A percentile compares a stretch with the other conserved stretches of the same genome.
Evolutionary conservation across 2,329 filamentous ascomycete species (phyloP).

Genomic region (Tolypocladium guangdongense): DNA sequence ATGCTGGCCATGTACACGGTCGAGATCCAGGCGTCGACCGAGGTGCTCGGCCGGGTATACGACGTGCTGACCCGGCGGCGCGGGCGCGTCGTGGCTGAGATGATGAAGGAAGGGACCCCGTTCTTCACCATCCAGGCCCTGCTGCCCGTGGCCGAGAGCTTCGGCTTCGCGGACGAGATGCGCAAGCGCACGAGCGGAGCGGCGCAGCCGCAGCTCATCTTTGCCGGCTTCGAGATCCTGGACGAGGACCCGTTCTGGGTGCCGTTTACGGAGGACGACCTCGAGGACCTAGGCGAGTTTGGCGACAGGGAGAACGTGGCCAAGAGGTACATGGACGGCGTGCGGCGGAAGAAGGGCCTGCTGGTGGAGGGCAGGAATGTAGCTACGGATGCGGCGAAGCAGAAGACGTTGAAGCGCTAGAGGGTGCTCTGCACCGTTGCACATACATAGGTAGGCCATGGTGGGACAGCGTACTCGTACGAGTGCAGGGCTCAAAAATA

Average conservation of each 20-base stretch:
- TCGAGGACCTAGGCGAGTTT: slow-evolving; percentile 90
- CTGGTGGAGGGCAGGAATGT: slow-evolving; percentile 68
- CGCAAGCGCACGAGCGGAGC: slow-evolving; percentile 85
- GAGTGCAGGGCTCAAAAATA: too few relatives aligned
- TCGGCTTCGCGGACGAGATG: slow-evolving; percentile 95
- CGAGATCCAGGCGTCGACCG: slow-evolving; percentile 92
- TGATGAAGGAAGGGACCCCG: slow-evolving; percentile 87
- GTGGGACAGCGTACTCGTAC: too few relatives aligned
- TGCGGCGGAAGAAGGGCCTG: slow-evolving; percentile 78
- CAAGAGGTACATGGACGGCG: slow-evolving; percentile 88
- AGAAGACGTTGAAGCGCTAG: slow-evolving; percentile 55
- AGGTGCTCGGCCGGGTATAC: slow-evolving; percentile 92
- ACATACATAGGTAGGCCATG: not conserved
- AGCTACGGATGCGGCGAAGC: slow-evolving; percentile 87
- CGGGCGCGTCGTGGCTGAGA: slow-evolving; percentile 79
- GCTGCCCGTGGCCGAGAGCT: slow-evolving; percentile 86
- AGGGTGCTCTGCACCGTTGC: not conserved
- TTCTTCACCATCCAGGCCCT: slow-evolving; percentile 90
- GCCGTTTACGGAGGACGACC: slow-evolving; percentile 87
- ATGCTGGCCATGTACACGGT: slow-evolving; percentile 96
- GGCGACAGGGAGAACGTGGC: slow-evolving; percentile 93
- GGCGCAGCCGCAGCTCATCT: slow-evolving; percentile 86
- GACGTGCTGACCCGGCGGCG: slow-evolving; percentile 92
- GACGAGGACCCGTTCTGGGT: slow-evolving; percentile 98
- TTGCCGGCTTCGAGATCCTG: slow-evolving; percentile 82